A percentile compares a stretch with the other conserved stretches of the same genome.
Evolutionary conservation across 495 filamentous ascomycete genomes (phyloP).

Genomic region (Talaromyces ruber): DNA sequence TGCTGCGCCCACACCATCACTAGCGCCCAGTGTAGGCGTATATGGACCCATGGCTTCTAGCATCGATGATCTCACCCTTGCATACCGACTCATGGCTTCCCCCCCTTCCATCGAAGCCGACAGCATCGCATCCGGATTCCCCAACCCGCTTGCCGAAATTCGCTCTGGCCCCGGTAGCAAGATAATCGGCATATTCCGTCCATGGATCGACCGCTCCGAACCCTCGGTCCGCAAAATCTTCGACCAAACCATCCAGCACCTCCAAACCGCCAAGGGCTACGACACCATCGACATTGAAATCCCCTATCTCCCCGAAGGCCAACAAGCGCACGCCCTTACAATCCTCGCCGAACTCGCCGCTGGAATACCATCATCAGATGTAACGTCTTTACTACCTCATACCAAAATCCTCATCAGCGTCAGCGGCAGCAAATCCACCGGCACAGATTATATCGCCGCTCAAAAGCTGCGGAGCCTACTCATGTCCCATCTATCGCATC

Average conservation of each 20-base stretch:
- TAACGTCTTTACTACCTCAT: constrained; percentile 50
- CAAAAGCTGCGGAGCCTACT: constrained; percentile 67
- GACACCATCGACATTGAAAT: constrained; percentile 62
- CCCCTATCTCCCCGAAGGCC: constrained; percentile 65
- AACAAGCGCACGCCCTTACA: constrained; percentile 70
- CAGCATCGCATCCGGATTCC: constrained; percentile 38
- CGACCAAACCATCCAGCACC: constrained; percentile 51
- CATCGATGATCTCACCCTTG: constrained; percentile 73
- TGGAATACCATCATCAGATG: constrained; percentile 25
- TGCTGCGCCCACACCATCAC: constrained; percentile 47
- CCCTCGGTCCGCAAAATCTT: constrained; percentile 53
- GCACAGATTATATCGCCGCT: constrained; percentile 61
- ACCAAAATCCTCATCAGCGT: constrained; percentile 68
- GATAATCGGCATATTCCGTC: constrained; percentile 61
- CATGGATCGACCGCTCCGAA: constrained; percentile 68
- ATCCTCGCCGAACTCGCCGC: constrained; percentile 63
- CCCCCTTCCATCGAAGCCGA: constrained; percentile 52
- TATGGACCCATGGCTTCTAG: constrained; percentile 69
- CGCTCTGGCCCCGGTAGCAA: constrained; percentile 20
- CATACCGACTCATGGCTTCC: constrained; percentile 67
- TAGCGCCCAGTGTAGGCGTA: constrained; percentile 57
- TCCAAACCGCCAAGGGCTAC: constrained; percentile 52
- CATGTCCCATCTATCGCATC: constrained; percentile 71
- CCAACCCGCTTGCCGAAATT: constrained; percentile 30
- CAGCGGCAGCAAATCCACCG: constrained; percentile 50